phyloP scores from a whole-genome alignment of 2,329 filamentous ascomycete species.

The Cyclaneusma minus region DNA sequence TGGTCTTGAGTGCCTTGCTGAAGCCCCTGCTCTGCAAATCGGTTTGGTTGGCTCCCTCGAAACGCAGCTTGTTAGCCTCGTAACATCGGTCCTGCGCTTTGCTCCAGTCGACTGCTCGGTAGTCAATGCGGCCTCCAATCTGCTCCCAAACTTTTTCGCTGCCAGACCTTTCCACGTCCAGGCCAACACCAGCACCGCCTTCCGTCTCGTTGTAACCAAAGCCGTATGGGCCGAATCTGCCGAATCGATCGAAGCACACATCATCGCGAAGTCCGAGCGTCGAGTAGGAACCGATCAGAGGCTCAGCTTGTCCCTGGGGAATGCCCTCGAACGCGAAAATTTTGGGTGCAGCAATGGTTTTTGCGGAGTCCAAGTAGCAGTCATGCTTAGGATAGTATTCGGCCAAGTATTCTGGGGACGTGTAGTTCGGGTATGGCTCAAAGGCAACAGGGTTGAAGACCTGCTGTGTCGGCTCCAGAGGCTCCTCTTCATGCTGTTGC shows the following conservation, averaged over 20 bases:
- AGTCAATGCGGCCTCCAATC: conserved; percentile 36
- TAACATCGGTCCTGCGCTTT: conserved; percentile 37
- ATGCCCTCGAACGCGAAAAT: conserved; percentile 56
- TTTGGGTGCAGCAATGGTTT: conserved; percentile 41
- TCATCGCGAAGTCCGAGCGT: conserved; percentile 61
- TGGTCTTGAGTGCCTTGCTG: too few relatives aligned
- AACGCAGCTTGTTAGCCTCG: conserved; percentile 48
- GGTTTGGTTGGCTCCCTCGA: too few relatives aligned
- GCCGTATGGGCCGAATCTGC: conserved; percentile 71
- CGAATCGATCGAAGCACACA: conserved; percentile 78
- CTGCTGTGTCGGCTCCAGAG: conserved; percentile 16
- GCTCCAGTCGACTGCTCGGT: conserved; percentile 37
- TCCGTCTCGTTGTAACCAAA: conserved; percentile 62
- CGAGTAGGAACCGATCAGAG: conserved; percentile 62
- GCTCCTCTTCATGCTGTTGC: conserved; percentile 4
- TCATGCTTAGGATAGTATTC: conserved; percentile 35
- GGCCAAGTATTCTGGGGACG: conserved; percentile 36
- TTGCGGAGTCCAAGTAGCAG: conserved; percentile 48
- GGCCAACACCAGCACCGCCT: conserved; percentile 57
- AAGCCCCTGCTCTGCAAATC: too few relatives aligned
- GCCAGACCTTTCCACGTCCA: conserved; percentile 58
- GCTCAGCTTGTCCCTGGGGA: conserved; percentile 61
- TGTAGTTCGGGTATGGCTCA: conserved; percentile 53
- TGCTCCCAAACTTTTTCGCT: conserved; percentile 41
- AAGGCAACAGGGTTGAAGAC: conserved; percentile 37